Conservation (phyloP, 2,329 filamentous ascomycete species). For the Pestalotiopsis sp. region DNA sequence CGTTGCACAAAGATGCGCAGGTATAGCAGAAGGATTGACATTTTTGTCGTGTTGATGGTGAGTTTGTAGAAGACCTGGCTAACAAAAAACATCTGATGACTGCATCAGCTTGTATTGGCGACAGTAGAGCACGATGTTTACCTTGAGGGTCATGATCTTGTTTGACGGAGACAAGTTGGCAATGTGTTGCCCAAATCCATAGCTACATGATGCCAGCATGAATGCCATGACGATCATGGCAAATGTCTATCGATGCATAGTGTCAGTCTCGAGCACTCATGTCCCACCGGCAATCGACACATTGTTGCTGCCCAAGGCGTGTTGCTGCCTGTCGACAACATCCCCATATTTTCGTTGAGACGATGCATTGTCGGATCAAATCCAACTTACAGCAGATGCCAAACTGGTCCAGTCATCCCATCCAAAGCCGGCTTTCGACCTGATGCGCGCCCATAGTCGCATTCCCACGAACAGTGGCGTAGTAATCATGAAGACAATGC, state of each 20-base stretch:
- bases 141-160: slow-evolving; percentile 37
- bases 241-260: slow-evolving; percentile 29
- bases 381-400: slow-evolving; percentile 24
- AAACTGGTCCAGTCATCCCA: slow-evolving; percentile 45
- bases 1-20: slow-evolving; percentile 52
- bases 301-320: not conserved
- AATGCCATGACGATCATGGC: slow-evolving; percentile 37
- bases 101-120: not conserved
- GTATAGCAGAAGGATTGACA: slow-evolving; percentile 55
- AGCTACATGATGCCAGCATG: slow-evolving; percentile 41
- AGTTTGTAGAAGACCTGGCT: slow-evolving; percentile 57
- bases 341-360: slow-evolving; percentile 6
- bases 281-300: not conserved
- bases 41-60: slow-evolving; percentile 54
- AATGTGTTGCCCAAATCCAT: slow-evolving; percentile 45
- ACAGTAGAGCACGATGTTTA: slow-evolving; percentile 7
- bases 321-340: not conserved
- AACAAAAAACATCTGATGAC: slow-evolving; percentile 47
- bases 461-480: slow-evolving; percentile 42
- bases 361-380: not conserved
- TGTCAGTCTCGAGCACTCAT: not conserved
- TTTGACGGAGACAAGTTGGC: slow-evolving; percentile 33
- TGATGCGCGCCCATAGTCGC: slow-evolving; percentile 41
- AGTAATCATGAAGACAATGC: slow-evolving; percentile 43
- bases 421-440: slow-evolving; percentile 36